These are phyloP conservation scores for Talaromyces sp. DNA, from an alignment of 2,329 filamentous ascomycete genomes.

Conservation along the genomic window DNA sequence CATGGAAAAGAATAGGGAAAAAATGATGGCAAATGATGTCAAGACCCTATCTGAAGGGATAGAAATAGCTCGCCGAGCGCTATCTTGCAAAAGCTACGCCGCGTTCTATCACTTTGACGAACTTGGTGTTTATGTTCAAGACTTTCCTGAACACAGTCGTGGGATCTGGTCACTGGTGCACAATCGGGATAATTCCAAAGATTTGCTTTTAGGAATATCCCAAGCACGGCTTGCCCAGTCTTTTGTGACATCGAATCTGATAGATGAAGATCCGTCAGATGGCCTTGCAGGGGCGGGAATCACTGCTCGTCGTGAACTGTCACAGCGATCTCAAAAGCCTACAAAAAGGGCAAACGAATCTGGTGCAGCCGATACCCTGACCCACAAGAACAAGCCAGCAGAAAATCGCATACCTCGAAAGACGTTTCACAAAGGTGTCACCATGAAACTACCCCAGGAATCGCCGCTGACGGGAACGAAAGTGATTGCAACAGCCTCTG, in stretches of 20 bases:
- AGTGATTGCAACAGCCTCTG: constrained; percentile 75
- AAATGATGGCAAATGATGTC: constrained; percentile 59
- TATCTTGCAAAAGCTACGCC: constrained; percentile 59
- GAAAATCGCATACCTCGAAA: constrained; percentile 25
- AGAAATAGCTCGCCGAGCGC: constrained; percentile 56
- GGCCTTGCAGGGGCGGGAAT: constrained; percentile 40
- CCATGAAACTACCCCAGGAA: constrained; percentile 25
- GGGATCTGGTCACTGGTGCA: constrained; percentile 63
- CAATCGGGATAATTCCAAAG: constrained; percentile 30
- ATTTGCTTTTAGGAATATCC: constrained; percentile 54
- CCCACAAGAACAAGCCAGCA: constrained; percentile 21
- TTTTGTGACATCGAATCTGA: constrained; percentile 43
- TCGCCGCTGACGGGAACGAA: constrained; percentile 57
- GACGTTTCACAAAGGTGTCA: constrained; percentile 24
- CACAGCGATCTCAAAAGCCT: constrained; percentile 17
- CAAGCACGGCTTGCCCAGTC: constrained; percentile 54
- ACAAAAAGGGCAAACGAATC: constrained; percentile 17
- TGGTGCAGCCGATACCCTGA: constrained; percentile 16
- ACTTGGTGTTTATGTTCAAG: constrained; percentile 66
- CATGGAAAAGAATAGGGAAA: constrained; percentile 56
- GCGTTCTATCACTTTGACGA: constrained; percentile 69
- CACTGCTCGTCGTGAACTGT: constrained; percentile 27
- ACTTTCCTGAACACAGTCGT: constrained; percentile 60
- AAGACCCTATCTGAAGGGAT: constrained; percentile 61
- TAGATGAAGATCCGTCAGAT: constrained; percentile 31